These are phyloP conservation scores for Fraxinus americana DNA, from an alignment of 257 asterid species.

Conservation along the genomic window DNA sequence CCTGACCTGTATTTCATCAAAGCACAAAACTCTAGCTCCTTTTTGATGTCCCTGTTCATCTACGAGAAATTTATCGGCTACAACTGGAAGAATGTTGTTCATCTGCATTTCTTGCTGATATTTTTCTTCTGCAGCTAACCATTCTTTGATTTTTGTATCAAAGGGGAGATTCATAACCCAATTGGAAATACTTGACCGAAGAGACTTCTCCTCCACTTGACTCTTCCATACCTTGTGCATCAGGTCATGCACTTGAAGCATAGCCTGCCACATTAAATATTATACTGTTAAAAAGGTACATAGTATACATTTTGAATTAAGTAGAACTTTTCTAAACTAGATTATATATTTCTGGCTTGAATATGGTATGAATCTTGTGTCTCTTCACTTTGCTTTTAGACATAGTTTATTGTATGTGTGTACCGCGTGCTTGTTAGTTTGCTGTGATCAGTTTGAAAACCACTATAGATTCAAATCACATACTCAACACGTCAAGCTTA, in stretches of 20 bases:
- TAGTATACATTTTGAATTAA: neutral
- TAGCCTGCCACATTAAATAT: slow-evolving; percentile 60
- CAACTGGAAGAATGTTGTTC: slow-evolving; percentile 90
- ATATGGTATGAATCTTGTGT: neutral
- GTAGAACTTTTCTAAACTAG: slow-evolving; percentile 13
- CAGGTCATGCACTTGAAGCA: slow-evolving; percentile 87
- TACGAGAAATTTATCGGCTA: slow-evolving; percentile 86
- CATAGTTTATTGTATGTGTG: neutral
- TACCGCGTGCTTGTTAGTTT: neutral
- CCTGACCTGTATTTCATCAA: slow-evolving; percentile 90
- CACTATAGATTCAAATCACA: neutral
- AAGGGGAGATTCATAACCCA: slow-evolving; percentile 91
- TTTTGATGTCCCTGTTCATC: slow-evolving; percentile 54
- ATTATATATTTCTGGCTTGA: neutral
- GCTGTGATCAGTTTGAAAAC: neutral
- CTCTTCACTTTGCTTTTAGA: neutral
- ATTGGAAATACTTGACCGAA: slow-evolving; percentile 70
- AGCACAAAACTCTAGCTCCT: slow-evolving; percentile 93
- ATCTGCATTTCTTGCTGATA: slow-evolving; percentile 77
- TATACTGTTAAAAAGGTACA: slow-evolving; percentile 14
- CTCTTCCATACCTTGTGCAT: slow-evolving; percentile 87
- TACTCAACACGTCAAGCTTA: neutral
- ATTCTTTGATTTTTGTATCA: slow-evolving; percentile 81
- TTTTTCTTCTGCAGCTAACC: slow-evolving; percentile 94
- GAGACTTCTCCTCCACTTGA: slow-evolving; percentile 59